phyloP scores from a whole-genome alignment of 176 grass and related monocot genomes.

The Bromus sterilis region DNA sequence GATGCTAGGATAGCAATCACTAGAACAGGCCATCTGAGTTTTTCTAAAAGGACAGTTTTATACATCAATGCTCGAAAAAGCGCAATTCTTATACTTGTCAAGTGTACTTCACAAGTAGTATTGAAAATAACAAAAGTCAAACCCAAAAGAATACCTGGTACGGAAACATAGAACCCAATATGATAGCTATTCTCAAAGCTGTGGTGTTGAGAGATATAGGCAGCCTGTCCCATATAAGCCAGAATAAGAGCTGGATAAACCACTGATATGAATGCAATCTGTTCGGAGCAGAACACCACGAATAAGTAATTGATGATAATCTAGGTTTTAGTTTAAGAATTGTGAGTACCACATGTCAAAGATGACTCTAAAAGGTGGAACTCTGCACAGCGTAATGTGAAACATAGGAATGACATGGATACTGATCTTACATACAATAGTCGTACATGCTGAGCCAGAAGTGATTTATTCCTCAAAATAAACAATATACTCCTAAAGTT shows the following conservation, averaged over 20 bases:
- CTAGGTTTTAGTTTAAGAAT: neutral
- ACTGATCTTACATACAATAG: neutral
- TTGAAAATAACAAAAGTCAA: neutral
- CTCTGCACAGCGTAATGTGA: neutral
- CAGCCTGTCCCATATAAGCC: slow-evolving; percentile 97
- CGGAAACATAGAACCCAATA: slow-evolving; percentile 98
- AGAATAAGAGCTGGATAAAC: slow-evolving; percentile 92
- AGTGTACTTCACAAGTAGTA: neutral
- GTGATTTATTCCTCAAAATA: neutral
- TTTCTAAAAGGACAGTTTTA: slow-evolving; percentile 45
- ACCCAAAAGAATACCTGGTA: slow-evolving; percentile 66
- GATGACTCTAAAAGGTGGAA: neutral
- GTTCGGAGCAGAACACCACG: slow-evolving; percentile 10
- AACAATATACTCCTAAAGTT: neutral
- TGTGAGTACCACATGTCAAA: slow-evolving; percentile 6
- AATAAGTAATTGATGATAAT: slow-evolving; percentile 13
- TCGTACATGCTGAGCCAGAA: neutral
- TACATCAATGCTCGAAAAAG: slow-evolving; percentile 12
- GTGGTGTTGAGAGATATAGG: slow-evolving; percentile 97
- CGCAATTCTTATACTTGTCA: neutral
- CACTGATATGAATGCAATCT: slow-evolving; percentile 81
- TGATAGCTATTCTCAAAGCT: slow-evolving; percentile 65
- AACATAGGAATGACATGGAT: neutral
- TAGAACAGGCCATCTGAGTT: slow-evolving; percentile 91
- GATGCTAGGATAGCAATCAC: slow-evolving; percentile 92